These are phyloP conservation scores for Suhomyces bribrorum DNA, from an alignment of 1,139 yeast genomes.

Conservation along the genomic window DNA sequence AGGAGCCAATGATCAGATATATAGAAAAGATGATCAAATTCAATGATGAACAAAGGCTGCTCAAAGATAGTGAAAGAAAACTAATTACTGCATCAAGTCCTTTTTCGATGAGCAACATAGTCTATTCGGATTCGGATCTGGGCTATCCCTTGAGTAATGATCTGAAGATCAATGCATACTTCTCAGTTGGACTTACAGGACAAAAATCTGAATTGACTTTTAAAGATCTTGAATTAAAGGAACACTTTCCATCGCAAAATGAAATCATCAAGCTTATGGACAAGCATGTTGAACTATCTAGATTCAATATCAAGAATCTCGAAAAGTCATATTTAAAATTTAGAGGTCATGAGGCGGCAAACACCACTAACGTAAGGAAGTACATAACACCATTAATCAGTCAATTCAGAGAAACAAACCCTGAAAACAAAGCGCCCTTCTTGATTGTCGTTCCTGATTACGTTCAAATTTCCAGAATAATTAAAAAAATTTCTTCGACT, in stretches of 20 bases:
- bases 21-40: constrained; percentile 24
- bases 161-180: constrained; percentile 9
- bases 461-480: constrained; percentile 8
- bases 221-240: constrained; percentile 12
- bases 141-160: neutral
- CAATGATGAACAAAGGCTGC: constrained; percentile 17
- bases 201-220: constrained; percentile 1
- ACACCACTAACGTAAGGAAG: constrained; percentile 2
- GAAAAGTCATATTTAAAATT: constrained; percentile 19
- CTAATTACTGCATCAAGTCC: constrained; percentile 14
- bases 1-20: constrained; percentile 19
- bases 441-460: constrained; percentile 21
- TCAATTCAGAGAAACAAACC: constrained; percentile 10
- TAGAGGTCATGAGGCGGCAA: constrained; percentile 2
- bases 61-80: constrained; percentile 19
- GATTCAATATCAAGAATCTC: constrained; percentile 19
- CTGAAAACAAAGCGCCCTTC: constrained; percentile 14
- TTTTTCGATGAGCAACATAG: neutral
- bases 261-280: constrained; percentile 14
- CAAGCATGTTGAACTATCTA: constrained; percentile 13
- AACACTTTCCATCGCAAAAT: constrained; percentile 11
- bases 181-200: constrained; percentile 8
- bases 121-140: neutral
- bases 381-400: constrained; percentile 5
- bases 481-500: constrained; percentile 5